Conservation (phyloP, 306 rosid genomes). For the Canavalia ensiformis region DNA sequence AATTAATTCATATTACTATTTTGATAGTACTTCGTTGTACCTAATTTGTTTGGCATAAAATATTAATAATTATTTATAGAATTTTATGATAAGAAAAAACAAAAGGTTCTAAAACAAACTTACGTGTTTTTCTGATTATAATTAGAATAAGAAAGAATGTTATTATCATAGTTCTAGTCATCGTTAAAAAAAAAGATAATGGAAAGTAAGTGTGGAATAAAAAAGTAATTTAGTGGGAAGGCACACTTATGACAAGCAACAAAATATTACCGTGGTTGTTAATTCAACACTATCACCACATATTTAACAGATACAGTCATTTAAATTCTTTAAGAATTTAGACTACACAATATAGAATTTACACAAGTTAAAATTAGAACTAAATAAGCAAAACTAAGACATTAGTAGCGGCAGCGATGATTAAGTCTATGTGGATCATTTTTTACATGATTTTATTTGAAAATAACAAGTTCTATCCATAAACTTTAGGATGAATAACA, state of each 20-base stretch:
- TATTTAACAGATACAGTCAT: conserved; percentile 87
- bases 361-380: conserved; percentile 40
- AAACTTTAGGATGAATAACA: background rate
- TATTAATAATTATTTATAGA: no score
- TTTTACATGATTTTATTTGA: background rate
- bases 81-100: no score
- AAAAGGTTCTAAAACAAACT: no score
- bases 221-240: conserved; percentile 61
- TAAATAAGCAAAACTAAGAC: background rate
- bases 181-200: no score
- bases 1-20: no score
- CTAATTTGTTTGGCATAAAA: no score
- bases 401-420: no score
- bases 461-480: background rate
- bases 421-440: background rate
- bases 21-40: no score
- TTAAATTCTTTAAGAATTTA: conserved; percentile 75
- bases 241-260: conserved; percentile 97
- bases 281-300: conserved; percentile 91
- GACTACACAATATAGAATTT: conserved; percentile 62
- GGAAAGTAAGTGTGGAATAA: no score
- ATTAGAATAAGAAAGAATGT: no score
- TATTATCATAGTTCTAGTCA: no score
- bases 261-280: conserved; percentile 82
- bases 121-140: no score